Base-by-base conservation (phyloP, 495 filamentous ascomycete genomes). In the Aspergillus diversus region DNA sequence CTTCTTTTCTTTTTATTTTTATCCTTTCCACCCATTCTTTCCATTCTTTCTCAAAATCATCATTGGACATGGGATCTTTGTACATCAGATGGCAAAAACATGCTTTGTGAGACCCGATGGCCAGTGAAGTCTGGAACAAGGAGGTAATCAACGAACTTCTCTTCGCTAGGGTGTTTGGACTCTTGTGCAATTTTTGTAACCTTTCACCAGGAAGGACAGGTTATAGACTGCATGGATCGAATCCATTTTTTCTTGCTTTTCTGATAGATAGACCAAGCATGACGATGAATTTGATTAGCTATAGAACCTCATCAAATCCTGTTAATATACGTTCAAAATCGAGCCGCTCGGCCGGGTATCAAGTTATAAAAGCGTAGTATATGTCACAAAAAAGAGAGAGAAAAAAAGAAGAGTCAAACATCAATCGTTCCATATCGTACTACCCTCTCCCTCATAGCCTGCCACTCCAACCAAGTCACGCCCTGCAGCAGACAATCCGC, bases 401-500 rank as follows among this genome's bases (percentile, higher is more conserved):
- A 27, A 27, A 27, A 1, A 27, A 27, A 27, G 21, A 27, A 27
- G 35, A 48, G 13, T 9, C 15, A 59, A 55, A 33, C 46, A 5
- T 47, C 54, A 35, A 33, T 53, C 42, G 13, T 54, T 8, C 7
- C 66, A 32, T 71, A 80, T 63, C 62, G 61, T 12, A 46, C 73
- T 33, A 90, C 67, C 42, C 69, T 67, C 58, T 78, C 78, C 63
- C 86, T 74, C 72, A 92, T 93, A 63, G 80, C 74, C 70, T 93
- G 85, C 94, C 94, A 98, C 59, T 89, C 82, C 54, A 93, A 72
- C 90, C 91, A 97, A 9, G 92, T 89, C 64, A 92, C 77, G 0
- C 89, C 95, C 76, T 98, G 94, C 64, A 97, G 69, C 34, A 97
- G 73, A 73, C 90, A 91, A 83, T 98, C 94, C 6, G 92, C 90